Conservation (phyloP, 331 rosid genomes). For the Phaseolus coccineus region DNA sequence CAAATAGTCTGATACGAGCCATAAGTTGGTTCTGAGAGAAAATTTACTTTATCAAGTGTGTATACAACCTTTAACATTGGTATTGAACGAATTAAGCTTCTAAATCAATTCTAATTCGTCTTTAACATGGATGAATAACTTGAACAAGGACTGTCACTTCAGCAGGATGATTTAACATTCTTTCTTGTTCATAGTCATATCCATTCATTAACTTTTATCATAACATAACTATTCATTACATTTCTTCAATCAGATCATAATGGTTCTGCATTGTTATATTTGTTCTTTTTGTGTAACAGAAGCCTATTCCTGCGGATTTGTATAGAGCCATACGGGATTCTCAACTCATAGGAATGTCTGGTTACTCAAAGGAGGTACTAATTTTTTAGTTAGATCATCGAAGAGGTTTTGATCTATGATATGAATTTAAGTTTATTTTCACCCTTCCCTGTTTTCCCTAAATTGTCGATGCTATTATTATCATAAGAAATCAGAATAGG, state of each 20-base stretch:
- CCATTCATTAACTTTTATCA: neutral
- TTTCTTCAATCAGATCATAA: slow-evolving; percentile 27
- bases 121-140: neutral
- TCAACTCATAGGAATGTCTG: slow-evolving; percentile 83
- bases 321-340: slow-evolving; percentile 78
- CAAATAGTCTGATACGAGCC: neutral
- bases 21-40: neutral
- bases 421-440: slow-evolving; percentile 22
- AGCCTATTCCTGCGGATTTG: slow-evolving; percentile 77
- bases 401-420: slow-evolving; percentile 3
- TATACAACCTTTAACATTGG: too few relatives aligned
- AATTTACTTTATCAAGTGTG: too few relatives aligned
- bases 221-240: neutral
- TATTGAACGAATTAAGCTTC: neutral
- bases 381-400: slow-evolving; percentile 32
- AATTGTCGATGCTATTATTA: neutral
- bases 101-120: neutral
- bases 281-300: slow-evolving; percentile 55
- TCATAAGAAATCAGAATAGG: neutral
- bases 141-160: neutral
- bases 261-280: slow-evolving; percentile 25
- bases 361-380: slow-evolving; percentile 90
- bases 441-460: slow-evolving; percentile 11
- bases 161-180: neutral
- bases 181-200: neutral